A percentile compares a stretch with the other conserved stretches of the same genome.
phyloP scores from a whole-genome alignment of 2,329 filamentous ascomycete genomes.

The Verticillium alfalfae region DNA sequence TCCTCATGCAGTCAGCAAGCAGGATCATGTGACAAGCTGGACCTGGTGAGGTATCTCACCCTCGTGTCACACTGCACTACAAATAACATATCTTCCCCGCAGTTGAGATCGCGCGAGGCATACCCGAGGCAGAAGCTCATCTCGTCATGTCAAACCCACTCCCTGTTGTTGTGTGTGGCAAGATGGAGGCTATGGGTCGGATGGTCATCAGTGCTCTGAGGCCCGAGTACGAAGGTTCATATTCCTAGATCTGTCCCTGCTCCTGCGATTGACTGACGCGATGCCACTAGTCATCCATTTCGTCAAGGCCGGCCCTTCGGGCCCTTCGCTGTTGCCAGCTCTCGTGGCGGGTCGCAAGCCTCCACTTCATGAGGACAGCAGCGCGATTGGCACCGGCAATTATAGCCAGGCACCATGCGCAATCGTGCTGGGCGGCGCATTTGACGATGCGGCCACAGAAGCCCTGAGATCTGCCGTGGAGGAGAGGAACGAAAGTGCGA shows the following conservation, averaged over 20 bases:
- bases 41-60: background rate
- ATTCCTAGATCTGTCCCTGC: background rate
- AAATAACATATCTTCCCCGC: background rate
- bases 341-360: constrained; percentile 3
- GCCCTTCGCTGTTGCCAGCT: constrained; percentile 9
- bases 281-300: constrained; percentile 8
- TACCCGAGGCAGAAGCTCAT: background rate
- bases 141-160: background rate
- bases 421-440: constrained; percentile 9
- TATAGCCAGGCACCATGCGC: constrained; percentile 5
- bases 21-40: background rate
- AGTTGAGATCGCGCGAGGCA: background rate
- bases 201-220: constrained; percentile 16
- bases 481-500: background rate
- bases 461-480: background rate
- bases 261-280: background rate
- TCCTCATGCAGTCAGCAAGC: background rate
- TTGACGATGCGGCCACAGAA: constrained; percentile 3
- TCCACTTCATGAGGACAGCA: constrained; percentile 9
- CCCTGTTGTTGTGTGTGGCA: constrained; percentile 17
- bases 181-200: constrained; percentile 14
- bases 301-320: constrained; percentile 6
- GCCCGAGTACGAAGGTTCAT: constrained; percentile 18
- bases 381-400: constrained; percentile 10
- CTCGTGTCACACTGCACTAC: background rate